Conservation (phyloP, 352 stramenopile species). For the Globisporangium iwayamae region DNA sequence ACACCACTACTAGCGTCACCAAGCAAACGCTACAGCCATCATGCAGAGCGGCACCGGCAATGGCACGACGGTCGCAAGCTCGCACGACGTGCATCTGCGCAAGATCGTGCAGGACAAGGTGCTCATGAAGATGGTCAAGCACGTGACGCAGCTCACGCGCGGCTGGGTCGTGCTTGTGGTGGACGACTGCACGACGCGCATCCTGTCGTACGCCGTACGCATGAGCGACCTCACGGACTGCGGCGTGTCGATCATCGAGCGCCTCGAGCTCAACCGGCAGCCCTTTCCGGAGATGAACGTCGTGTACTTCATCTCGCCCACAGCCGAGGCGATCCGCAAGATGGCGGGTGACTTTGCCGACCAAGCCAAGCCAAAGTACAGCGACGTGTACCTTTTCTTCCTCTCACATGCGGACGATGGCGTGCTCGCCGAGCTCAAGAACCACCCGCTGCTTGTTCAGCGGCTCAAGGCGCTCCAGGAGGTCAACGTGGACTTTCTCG, state of each 20-base stretch:
- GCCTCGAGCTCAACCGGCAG: constrained; percentile 92
- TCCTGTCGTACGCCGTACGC: constrained; percentile 92
- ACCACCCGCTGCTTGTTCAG: constrained; percentile 72
- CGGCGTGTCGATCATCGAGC: constrained; percentile 95
- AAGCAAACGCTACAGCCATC: not conserved
- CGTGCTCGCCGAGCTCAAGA: constrained; percentile 85
- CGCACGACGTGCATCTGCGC: constrained; percentile 66
- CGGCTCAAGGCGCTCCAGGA: constrained; percentile 89
- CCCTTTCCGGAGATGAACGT: constrained; percentile 96
- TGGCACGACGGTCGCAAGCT: constrained; percentile 27
- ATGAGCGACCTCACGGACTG: constrained; percentile 99
- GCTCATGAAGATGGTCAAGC: constrained; percentile 79
- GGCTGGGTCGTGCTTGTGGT: constrained; percentile 94
- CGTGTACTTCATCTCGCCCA: constrained; percentile 95
- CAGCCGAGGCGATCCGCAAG: constrained; percentile 71
- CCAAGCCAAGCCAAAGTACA: constrained; percentile 89
- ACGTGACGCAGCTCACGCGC: constrained; percentile 68
- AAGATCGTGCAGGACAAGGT: constrained; percentile 80
- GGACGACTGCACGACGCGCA: constrained; percentile 90
- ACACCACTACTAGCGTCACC: not conserved
- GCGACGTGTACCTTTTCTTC: constrained; percentile 93
- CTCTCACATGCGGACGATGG: constrained; percentile 78
- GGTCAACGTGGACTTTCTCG: constrained; percentile 96
- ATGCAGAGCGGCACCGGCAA: not conserved
- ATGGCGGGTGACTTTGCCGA: constrained; percentile 86